These are phyloP conservation scores for Acmispon strigosus DNA, from an alignment of 306 rosid species.

Conservation along the genomic window DNA sequence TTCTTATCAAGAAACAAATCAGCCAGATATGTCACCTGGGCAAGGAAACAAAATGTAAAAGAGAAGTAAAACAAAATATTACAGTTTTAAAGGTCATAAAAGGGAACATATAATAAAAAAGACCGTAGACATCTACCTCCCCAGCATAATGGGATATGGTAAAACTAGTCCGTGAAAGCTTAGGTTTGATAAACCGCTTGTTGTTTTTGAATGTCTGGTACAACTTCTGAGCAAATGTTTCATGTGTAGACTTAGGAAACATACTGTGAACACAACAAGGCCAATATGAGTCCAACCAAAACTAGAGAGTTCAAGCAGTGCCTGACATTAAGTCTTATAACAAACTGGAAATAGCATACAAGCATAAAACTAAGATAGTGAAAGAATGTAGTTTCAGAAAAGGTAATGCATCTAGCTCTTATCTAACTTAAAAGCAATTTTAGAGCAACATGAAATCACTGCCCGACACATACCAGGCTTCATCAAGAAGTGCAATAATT, in stretches of 20 bases:
- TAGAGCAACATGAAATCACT: conserved; percentile 6
- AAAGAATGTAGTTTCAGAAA: not conserved
- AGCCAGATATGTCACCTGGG: conserved; percentile 85
- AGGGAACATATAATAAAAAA: conserved; percentile 21
- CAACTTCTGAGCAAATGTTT: conserved; percentile 96
- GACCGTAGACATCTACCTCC: conserved; percentile 57
- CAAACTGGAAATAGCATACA: conserved; percentile 12
- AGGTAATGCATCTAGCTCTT: conserved; percentile 20
- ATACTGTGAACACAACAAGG: conserved; percentile 59
- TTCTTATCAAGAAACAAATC: conserved; percentile 96
- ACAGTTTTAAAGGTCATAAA: not conserved
- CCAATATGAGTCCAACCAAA: conserved; percentile 32
- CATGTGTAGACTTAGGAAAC: conserved; percentile 99
- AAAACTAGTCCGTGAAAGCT: conserved; percentile 97
- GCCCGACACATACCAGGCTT: conserved; percentile 88
- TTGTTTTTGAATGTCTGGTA: conserved; percentile 94
- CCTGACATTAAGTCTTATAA: not conserved
- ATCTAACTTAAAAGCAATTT: conserved; percentile 14
- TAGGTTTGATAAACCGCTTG: conserved; percentile 97
- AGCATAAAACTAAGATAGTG: not conserved
- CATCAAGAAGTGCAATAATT: conserved; percentile 89
- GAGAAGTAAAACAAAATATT: conserved; percentile 2
- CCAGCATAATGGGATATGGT: conserved; percentile 95
- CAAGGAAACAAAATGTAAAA: conserved; percentile 18
- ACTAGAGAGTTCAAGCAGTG: conserved; percentile 19